Conservation (phyloP, 805 yeast genomes). For the Metschnikowia gelsemii region DNA sequence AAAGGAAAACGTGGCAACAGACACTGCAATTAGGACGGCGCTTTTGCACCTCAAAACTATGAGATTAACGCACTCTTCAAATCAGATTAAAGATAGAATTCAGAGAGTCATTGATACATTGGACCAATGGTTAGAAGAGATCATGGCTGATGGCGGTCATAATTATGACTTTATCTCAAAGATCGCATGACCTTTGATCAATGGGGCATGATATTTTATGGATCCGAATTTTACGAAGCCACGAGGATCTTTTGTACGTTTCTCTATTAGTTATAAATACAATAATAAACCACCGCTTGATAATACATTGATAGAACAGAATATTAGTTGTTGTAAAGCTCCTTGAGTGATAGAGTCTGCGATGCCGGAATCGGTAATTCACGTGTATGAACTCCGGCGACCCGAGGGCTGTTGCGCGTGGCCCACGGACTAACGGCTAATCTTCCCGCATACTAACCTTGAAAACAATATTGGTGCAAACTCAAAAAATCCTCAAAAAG, state of each 20-base stretch:
- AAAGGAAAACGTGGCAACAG: constrained; percentile 3
- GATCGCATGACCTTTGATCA: constrained; percentile 1
- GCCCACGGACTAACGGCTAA: too few species aligned
- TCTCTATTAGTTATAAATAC: too few species aligned
- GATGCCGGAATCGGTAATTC: not conserved
- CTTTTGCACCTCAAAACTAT: constrained; percentile 7
- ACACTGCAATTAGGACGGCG: constrained; percentile 6
- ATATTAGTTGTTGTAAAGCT: too few species aligned
- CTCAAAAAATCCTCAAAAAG: too few species aligned
- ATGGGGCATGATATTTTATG: too few species aligned
- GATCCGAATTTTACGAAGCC: too few species aligned
- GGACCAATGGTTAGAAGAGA: constrained; percentile 8
- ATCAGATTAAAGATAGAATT: not conserved
- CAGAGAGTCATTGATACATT: constrained; percentile 5
- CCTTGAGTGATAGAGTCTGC: too few species aligned
- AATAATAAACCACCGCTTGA: too few species aligned
- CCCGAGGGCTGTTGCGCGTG: not conserved
- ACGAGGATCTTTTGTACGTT: too few species aligned
- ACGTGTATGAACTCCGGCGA: not conserved
- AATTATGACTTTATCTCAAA: constrained; percentile 5
- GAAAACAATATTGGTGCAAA: too few species aligned
- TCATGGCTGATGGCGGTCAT: constrained; percentile 7
- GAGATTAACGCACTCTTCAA: constrained; percentile 3
- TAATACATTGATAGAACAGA: too few species aligned
- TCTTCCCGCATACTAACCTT: too few species aligned